Evolutionary conservation across 2,329 filamentous ascomycete species (phyloP).

Genomic region (Magnaporthales sp.): DNA sequence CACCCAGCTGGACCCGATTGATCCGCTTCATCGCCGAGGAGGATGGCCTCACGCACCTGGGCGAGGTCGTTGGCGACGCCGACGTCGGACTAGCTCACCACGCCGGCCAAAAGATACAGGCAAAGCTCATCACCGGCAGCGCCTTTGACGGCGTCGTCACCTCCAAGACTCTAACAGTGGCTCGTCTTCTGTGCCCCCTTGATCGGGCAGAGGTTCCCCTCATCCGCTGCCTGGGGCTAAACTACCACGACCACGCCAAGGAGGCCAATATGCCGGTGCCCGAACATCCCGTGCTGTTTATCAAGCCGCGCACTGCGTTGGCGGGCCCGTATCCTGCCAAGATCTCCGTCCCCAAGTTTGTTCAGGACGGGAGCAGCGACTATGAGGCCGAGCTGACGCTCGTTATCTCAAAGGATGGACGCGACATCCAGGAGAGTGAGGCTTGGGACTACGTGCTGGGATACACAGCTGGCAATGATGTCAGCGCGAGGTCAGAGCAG

Average conservation of each 20-base stretch:
- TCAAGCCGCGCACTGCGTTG: slow-evolving; percentile 27
- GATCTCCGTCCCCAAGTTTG: slow-evolving; percentile 21
- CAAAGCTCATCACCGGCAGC: slow-evolving; percentile 22
- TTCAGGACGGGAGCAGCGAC: slow-evolving; percentile 26
- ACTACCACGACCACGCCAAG: slow-evolving; percentile 30
- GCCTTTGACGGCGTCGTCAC: slow-evolving; percentile 26
- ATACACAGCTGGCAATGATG: slow-evolving; percentile 29
- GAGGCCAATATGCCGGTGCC: slow-evolving; percentile 28
- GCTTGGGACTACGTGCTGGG: slow-evolving; percentile 30
- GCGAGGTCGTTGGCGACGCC: slow-evolving; percentile 23
- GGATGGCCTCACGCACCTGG: slow-evolving; percentile 29
- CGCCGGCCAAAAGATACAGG: slow-evolving; percentile 22
- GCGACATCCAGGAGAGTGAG: slow-evolving; percentile 25
- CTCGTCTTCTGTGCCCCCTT: slow-evolving; percentile 24
- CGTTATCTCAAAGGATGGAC: slow-evolving; percentile 25
- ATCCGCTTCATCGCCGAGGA: slow-evolving; percentile 31
- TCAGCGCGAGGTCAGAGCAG: slow-evolving; percentile 26
- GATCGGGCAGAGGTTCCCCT: slow-evolving; percentile 24
- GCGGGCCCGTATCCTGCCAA: slow-evolving; percentile 21
- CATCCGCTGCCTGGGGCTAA: slow-evolving; percentile 36
- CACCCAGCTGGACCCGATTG: slow-evolving; percentile 25
- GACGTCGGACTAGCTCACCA: slow-evolving; percentile 25
- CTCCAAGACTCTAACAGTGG: slow-evolving; percentile 17
- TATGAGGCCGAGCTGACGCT: slow-evolving; percentile 30
- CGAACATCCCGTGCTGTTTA: slow-evolving; percentile 24